phyloP scores from a whole-genome alignment of 2,329 filamentous ascomycete species.

The Fusarium protoensiforme region DNA sequence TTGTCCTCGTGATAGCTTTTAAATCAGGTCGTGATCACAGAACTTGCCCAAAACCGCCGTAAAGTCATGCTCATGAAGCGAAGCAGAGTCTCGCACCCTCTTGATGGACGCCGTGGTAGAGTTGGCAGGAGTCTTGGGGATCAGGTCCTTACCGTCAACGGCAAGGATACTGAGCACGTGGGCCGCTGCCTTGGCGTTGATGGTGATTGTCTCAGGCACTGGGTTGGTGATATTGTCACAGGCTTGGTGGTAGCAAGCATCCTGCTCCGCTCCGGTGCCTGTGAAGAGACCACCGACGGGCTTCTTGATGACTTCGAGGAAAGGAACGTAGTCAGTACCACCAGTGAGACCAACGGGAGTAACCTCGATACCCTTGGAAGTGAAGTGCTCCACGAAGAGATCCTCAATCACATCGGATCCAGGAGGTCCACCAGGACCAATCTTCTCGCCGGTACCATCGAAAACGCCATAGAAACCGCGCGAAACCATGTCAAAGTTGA shows the following conservation, averaged over 20 bases:
- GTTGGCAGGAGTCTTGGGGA: slow-evolving; percentile 38
- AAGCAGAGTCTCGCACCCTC: slow-evolving; percentile 25
- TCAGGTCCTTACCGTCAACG: slow-evolving; percentile 34
- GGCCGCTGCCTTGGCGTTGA: slow-evolving; percentile 56
- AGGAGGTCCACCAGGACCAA: slow-evolving; percentile 49
- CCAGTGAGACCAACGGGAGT: slow-evolving; percentile 49
- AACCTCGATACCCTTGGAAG: slow-evolving; percentile 46
- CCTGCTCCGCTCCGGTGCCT: slow-evolving; percentile 50
- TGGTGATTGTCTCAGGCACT: slow-evolving; percentile 48
- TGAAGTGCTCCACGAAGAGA: slow-evolving; percentile 49
- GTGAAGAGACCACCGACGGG: slow-evolving; percentile 68
- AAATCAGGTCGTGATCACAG: slow-evolving; percentile 41
- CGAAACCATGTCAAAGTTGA: slow-evolving; percentile 57
- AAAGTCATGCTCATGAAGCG: slow-evolving; percentile 35
- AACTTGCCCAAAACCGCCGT: slow-evolving; percentile 23
- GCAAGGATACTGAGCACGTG: slow-evolving; percentile 50
- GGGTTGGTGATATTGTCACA: slow-evolving; percentile 54
- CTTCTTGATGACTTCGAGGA: slow-evolving; percentile 64
- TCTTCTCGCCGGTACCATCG: slow-evolving; percentile 49
- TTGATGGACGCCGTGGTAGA: slow-evolving; percentile 29
- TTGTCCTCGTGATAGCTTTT: background rate
- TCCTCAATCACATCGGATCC: slow-evolving; percentile 48
- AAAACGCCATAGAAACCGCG: slow-evolving; percentile 50
- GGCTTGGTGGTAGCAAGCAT: slow-evolving; percentile 48
- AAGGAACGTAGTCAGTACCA: slow-evolving; percentile 70